Percentiles rank a stretch among this genome's conserved stretches.
These are phyloP conservation scores for Inosperma sp. DNA, from an alignment of 768 basidiomycete species.

Conservation along the genomic window DNA sequence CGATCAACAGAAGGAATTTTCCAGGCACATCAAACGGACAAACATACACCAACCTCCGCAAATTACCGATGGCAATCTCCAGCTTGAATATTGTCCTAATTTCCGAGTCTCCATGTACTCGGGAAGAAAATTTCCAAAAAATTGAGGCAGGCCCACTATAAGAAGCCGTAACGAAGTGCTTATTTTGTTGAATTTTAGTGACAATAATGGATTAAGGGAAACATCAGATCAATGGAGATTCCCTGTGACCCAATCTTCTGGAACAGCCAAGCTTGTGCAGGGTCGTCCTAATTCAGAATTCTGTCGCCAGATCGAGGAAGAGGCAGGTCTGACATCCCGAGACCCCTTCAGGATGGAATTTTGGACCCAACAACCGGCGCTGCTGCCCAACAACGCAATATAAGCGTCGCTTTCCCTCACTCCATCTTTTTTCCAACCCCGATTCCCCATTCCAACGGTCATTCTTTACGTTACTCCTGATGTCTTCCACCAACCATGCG, in stretches of 20 bases:
- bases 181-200: neutral
- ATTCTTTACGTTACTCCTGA: slow-evolving; percentile 52
- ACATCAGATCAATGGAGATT: slow-evolving; percentile 1
- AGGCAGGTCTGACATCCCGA: slow-evolving; percentile 39
- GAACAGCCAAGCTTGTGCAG: slow-evolving; percentile 27
- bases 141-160: neutral
- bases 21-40: slow-evolving; percentile 33
- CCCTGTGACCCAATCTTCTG: slow-evolving; percentile 20
- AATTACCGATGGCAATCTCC: slow-evolving; percentile 30
- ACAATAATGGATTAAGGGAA: slow-evolving; percentile 9
- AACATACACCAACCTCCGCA: slow-evolving; percentile 33
- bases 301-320: slow-evolving; percentile 41
- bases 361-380: slow-evolving; percentile 34
- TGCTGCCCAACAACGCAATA: slow-evolving; percentile 34
- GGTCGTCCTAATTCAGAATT: slow-evolving; percentile 36
- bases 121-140: neutral
- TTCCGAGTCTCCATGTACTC: no score
- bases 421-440: slow-evolving; percentile 44
- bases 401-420: slow-evolving; percentile 35
- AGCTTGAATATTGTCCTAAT: slow-evolving; percentile 15
- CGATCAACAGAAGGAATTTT: slow-evolving; percentile 48
- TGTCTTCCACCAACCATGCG: slow-evolving; percentile 58
- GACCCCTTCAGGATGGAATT: slow-evolving; percentile 31
- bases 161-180: neutral
- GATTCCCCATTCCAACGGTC: slow-evolving; percentile 44